A percentile compares a stretch with the other conserved stretches of the same genome.
phyloP scores from a whole-genome alignment of 2,329 filamentous ascomycete genomes.

The Epichloe hybrida region DNA sequence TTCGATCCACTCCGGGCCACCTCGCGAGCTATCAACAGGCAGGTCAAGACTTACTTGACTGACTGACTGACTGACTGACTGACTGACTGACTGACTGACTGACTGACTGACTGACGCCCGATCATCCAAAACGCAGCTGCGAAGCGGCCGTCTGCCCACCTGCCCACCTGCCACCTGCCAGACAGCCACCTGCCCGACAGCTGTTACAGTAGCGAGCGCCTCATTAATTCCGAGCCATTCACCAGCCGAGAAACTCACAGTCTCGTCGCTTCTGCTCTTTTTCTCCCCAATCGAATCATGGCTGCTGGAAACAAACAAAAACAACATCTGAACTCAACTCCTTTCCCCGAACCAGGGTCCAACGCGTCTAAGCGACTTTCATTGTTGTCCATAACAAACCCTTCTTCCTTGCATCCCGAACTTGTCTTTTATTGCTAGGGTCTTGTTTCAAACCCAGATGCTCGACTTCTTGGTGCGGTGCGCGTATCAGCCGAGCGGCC shows the following conservation, averaged over 20 bases:
- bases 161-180: background rate
- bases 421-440: background rate
- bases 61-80: too few species aligned
- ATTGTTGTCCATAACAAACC: background rate
- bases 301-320: background rate
- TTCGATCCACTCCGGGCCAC: background rate
- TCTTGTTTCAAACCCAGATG: background rate
- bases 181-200: conserved; percentile 5
- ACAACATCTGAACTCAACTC: background rate
- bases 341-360: background rate
- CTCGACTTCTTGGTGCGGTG: background rate
- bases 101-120: background rate
- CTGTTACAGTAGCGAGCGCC: background rate
- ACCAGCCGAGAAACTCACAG: background rate
- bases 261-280: background rate
- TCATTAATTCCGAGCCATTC: background rate
- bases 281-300: background rate
- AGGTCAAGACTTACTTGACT: background rate
- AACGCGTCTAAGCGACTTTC: background rate
- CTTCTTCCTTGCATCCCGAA: background rate
- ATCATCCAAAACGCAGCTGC: background rate
- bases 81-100: background rate
- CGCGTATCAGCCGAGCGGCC: background rate
- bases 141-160: background rate
- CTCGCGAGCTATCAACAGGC: too few species aligned